Base-by-base conservation (phyloP, 1,139 yeast genomes). In the Scheffersomyces cryptocercus region DNA sequence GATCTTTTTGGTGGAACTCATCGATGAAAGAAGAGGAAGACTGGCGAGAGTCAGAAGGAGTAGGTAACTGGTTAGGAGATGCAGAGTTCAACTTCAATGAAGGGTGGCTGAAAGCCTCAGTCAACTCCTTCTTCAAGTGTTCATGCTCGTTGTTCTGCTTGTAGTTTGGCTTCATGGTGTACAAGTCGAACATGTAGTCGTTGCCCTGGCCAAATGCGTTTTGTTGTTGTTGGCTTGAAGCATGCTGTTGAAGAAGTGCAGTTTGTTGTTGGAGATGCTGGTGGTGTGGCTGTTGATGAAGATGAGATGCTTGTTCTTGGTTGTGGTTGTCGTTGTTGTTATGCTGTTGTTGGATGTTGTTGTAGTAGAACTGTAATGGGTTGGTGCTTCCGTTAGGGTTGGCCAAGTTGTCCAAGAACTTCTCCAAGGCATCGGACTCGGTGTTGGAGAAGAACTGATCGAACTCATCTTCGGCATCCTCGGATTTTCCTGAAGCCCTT, bases 371-470 rank as follows among this genome's bases (percentile, higher is more conserved):
- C 40, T 68, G 71, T 41, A 68, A 58, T 3, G 75, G 74, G 47
- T 55, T 52, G 20, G 49, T 48, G 37, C 35, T 14, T 31, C 43
- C 52, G 20, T 53, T 45, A 5, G 72, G 70, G 45, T 61, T 64
- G 20, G 77, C 75, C 55, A 74, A 65, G 48, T 67, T 70, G 51
- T 74, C 79, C 57, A 74, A 64, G 48, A 74, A 74, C 51, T 58
- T 64, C 46, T 73, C 78, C 52, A 74, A 63, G 9, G 78, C 78
- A 50, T 68, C 65, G 13, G 75, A 66, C 53, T 74, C 79, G 9
- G 75, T 72, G 48, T 66, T 63, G 39, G 76, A 67, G 54, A 74
- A 74, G 49, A 74, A 74, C 51, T 71, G 70, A 52, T 73, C 79
- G 50, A 68, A 64, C 5, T 70, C 75, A 37, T 67, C 72, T 9